Conservation (phyloP, 2,329 filamentous ascomycete species). For the Calcarisporium arbuscula region DNA sequence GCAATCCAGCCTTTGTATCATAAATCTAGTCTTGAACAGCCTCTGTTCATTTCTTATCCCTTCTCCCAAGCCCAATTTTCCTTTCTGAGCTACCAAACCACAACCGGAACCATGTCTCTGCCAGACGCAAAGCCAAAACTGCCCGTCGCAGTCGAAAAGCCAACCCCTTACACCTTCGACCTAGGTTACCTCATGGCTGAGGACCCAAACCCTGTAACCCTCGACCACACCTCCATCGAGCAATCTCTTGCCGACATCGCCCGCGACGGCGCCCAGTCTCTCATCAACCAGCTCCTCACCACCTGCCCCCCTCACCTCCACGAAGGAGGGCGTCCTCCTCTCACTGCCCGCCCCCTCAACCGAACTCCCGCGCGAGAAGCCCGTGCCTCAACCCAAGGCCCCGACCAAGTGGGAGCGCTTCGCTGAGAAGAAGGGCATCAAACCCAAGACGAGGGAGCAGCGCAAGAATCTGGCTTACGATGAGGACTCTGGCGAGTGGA, state of each 20-base stretch:
- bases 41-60: neutral
- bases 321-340: slow-evolving; percentile 66
- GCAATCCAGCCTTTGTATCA: too few relatives aligned
- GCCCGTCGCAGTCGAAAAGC: slow-evolving; percentile 66
- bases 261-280: slow-evolving; percentile 82
- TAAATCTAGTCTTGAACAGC: too few relatives aligned
- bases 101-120: slow-evolving; percentile 25
- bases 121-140: slow-evolving; percentile 40
- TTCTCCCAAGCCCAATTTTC: neutral
- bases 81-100: neutral
- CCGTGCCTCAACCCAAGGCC: slow-evolving; percentile 71
- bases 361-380: slow-evolving; percentile 82
- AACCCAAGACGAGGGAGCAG: slow-evolving; percentile 75
- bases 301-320: slow-evolving; percentile 75
- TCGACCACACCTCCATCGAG: slow-evolving; percentile 52
- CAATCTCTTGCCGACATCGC: slow-evolving; percentile 64
- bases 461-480: slow-evolving; percentile 73
- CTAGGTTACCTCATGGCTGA: slow-evolving; percentile 79
- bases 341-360: slow-evolving; percentile 66
- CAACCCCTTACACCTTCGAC: slow-evolving; percentile 88
- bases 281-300: slow-evolving; percentile 90
- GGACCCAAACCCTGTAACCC: slow-evolving; percentile 75
- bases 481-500: slow-evolving; percentile 79
- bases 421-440: slow-evolving; percentile 94
- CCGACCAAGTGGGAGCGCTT: slow-evolving; percentile 96